Evolutionary conservation across 164 flowering plant species (phyloP).

Genomic region (Magnolia sinica): DNA sequence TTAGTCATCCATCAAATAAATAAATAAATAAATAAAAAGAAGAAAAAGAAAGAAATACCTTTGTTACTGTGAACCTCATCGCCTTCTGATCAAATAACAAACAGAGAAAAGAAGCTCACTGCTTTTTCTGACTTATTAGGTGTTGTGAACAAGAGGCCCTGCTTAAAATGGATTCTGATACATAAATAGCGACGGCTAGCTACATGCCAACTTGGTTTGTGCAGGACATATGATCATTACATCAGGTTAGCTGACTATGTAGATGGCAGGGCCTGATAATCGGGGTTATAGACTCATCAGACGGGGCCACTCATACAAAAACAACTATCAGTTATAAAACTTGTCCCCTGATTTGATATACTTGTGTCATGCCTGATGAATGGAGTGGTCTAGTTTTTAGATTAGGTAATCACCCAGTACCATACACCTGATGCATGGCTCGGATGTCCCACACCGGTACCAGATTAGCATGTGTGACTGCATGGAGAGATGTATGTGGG

Average conservation of each 20-base stretch:
- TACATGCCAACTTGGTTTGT: too few relatives aligned
- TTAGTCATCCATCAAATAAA: too few relatives aligned
- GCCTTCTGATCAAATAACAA: neutral
- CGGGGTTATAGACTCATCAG: neutral
- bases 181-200: too few relatives aligned
- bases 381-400: neutral
- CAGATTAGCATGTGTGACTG: neutral
- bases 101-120: neutral
- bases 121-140: neutral
- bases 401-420: neutral
- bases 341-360: neutral
- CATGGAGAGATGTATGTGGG: neutral
- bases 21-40: too few relatives aligned
- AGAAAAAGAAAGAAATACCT: too few relatives aligned
- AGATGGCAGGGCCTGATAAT: too few relatives aligned
- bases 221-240: too few relatives aligned
- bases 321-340: neutral
- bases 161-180: too few relatives aligned
- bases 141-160: too few relatives aligned
- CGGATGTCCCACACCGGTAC: neutral
- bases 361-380: neutral
- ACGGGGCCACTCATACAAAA: neutral
- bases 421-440: neutral
- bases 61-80: neutral
- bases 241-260: too few relatives aligned